Percentiles rank a stretch among this genome's conserved stretches.
phyloP scores from a whole-genome alignment of 2,329 filamentous ascomycete genomes.

The Colletotrichum sp. region DNA sequence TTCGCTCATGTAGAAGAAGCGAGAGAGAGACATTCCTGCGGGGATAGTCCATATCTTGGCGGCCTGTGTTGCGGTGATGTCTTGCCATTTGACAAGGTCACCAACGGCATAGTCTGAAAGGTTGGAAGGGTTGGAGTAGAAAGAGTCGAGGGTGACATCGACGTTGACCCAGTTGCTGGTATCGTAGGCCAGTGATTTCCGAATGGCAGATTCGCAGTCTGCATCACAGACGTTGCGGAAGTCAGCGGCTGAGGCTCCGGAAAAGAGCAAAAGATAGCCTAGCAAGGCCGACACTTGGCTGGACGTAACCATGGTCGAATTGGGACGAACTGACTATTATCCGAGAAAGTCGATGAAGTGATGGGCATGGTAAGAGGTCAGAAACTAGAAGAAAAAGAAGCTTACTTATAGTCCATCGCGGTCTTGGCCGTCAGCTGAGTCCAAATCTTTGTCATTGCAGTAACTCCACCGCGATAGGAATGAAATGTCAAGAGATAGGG shows the following conservation, averaged over 20 bases:
- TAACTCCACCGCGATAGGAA: neutral
- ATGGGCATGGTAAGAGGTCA: rapidly evolving
- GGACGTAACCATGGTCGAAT: neutral
- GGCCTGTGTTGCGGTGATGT: neutral
- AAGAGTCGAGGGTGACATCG: slow-evolving; percentile 5
- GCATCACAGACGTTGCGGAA: slow-evolving; percentile 18
- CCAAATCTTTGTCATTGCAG: neutral
- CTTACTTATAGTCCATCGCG: neutral
- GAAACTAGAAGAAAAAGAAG: rapidly evolving
- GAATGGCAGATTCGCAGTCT: neutral
- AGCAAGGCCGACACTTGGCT: neutral
- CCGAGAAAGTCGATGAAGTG: rapidly evolving
- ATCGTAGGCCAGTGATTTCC: neutral
- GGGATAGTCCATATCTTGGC: slow-evolving; percentile 15
- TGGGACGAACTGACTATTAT: neutral
- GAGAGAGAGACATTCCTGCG: neutral
- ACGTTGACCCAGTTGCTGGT: slow-evolving; percentile 2
- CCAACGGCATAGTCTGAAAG: slow-evolving; percentile 11
- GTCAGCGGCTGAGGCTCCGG: rapidly evolving
- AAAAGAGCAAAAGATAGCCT: neutral
- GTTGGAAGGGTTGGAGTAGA: slow-evolving; percentile 19
- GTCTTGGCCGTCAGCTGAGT: rapidly evolving
- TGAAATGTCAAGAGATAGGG: neutral
- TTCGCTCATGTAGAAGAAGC: slow-evolving; percentile 19
- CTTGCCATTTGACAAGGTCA: slow-evolving; percentile 22